Base-by-base conservation (phyloP, 176 grass and related monocot genomes). In the Hsuehochloa calcarea region DNA sequence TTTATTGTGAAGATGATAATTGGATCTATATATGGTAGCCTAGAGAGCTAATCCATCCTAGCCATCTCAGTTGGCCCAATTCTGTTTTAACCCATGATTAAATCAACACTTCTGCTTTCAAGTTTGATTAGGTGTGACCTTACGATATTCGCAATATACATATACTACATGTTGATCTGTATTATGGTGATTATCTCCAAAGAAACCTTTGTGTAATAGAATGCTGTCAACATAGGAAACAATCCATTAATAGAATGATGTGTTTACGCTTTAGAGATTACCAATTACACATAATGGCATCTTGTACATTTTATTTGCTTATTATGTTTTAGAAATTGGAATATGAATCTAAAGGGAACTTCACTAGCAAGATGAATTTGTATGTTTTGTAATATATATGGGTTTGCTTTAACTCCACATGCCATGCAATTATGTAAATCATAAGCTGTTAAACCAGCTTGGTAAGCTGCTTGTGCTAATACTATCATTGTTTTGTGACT, bases 401-500 rank as follows among this genome's bases (percentile, higher is more conserved):
- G 20, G 19, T 75, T 87, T 45, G 19, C 34, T 81, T 68, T 80
- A 54, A 80, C 20, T 72, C 20, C 43, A 64, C 68, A 72, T 40
- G 54, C 54, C 29, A 84, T 16, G 12, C 19, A 68, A 20, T 62
- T 71, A 54, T 19, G 51, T 54, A 54, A 27, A 63, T 79, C 40
- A 64, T 75, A 54, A 38, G 14, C 17, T 70, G 17, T 29, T 61
- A 65, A 65, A 12, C 22, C n/a, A 69, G n/a, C 8, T 37, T 29
- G 39, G 17, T 29, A 72, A 82, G 34, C n/a, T 68, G 62, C 11
- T 45, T 56, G 68, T 70, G 54, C 74, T 88, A 77, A 82, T 86
- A 16, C 11, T 86, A 23, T 75, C 46, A 39, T 92, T 81, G 39
- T 87, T 87, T 86, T 80, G 11, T 3, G 26, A 49, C 45, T 79